Evolutionary conservation across 345 rosid species (phyloP).

Genomic region (Toxicodendron radicans): DNA sequence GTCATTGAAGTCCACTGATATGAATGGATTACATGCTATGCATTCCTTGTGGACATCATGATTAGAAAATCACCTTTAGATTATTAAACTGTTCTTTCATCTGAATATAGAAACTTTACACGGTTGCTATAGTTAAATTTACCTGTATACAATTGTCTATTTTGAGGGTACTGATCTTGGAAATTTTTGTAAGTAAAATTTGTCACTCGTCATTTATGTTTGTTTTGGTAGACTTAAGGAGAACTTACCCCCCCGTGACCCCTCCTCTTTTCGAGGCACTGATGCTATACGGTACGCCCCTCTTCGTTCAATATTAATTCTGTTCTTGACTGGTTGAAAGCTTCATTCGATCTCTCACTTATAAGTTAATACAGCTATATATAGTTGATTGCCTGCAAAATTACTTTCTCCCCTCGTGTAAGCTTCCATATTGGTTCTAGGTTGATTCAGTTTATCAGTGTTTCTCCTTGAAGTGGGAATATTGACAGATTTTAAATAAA

Average conservation of each 20-base stretch:
- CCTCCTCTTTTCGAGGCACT: background rate
- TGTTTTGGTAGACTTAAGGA: background rate
- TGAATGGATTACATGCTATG: constrained; percentile 56
- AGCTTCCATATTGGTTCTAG: too few relatives aligned
- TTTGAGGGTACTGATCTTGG: background rate
- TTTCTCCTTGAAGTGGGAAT: too few relatives aligned
- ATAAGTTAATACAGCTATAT: too few relatives aligned
- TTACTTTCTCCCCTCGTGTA: too few relatives aligned
- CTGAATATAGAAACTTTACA: background rate
- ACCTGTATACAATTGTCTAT: background rate
- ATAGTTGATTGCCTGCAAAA: too few relatives aligned
- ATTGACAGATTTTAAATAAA: too few relatives aligned
- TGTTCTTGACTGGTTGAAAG: too few relatives aligned
- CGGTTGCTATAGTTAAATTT: background rate
- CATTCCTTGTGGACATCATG: constrained; percentile 63
- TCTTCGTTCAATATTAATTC: too few relatives aligned
- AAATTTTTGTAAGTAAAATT: background rate
- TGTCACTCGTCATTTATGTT: background rate
- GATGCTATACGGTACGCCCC: too few relatives aligned
- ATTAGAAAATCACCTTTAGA: background rate
- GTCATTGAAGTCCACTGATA: constrained; percentile 59
- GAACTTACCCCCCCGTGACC: background rate
- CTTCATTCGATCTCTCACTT: too few relatives aligned
- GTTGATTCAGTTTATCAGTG: too few relatives aligned
- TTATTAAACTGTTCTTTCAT: background rate